Conservation (phyloP, 169 alveolate species). For the Plasmodium adleri region DNA sequence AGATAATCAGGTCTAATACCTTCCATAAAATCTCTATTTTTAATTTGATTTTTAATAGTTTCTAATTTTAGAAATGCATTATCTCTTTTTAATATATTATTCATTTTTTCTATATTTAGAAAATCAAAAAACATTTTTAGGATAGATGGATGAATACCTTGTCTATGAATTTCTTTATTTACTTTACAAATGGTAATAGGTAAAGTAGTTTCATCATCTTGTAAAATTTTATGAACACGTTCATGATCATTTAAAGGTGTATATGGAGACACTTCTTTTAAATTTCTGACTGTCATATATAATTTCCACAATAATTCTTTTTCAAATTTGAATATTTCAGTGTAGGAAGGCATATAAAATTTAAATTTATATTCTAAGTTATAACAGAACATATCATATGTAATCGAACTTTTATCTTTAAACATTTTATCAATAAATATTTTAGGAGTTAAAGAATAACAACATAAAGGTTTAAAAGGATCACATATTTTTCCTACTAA, state of each 20-base stretch:
- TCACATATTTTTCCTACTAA: conserved; percentile 85
- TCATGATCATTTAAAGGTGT: conserved; percentile 27
- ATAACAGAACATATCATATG: conserved; percentile 83
- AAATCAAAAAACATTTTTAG: conserved; percentile 86
- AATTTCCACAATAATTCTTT: conserved; percentile 75
- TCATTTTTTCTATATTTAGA: conserved; percentile 54
- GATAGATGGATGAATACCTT: conserved; percentile 88
- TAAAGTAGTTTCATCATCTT: conserved; percentile 80
- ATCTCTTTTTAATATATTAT: conserved; percentile 55
- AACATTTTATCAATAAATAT: conserved; percentile 79
- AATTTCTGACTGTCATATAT: conserved; percentile 24
- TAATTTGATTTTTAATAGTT: conserved; percentile 79
- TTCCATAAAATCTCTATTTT: conserved; percentile 79
- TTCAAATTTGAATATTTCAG: conserved; percentile 81
- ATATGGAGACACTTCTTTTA: conserved; percentile 57
- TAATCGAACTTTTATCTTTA: conserved; percentile 60
- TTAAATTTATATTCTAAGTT: conserved; percentile 80
- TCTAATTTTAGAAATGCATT: conserved; percentile 81
- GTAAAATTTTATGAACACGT: conserved; percentile 42
- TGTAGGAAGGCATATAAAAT: conserved; percentile 85
- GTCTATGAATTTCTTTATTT: conserved; percentile 83
- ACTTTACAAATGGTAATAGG: conserved; percentile 78
- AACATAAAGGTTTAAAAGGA: conserved; percentile 81
- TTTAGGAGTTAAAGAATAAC: conserved; percentile 82
- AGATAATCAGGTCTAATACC: conserved; percentile 88